Base-by-base conservation (phyloP, 495 filamentous ascomycete genomes). In the Evansstolkia leycettana region DNA sequence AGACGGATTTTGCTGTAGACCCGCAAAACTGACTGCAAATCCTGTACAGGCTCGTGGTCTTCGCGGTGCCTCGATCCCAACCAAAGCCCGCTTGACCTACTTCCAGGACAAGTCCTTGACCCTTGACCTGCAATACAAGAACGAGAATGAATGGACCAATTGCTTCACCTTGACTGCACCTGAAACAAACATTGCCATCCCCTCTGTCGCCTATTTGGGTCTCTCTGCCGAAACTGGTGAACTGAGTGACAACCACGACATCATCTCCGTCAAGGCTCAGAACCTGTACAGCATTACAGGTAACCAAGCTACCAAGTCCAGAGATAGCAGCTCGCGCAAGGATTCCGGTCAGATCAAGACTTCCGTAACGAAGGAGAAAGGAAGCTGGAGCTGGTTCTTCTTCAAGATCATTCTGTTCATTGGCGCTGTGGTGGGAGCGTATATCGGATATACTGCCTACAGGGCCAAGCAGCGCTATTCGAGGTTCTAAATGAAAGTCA, bases 181-280 rank as follows among this genome's bases (percentile, higher is more conserved):
- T 6, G 79, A 80, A 28, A 64, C 62, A 49, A 72, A 78, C 46
- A 77, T 86, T 41, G 78, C 80, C 45, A 80, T 99, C 38, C 92
- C 92, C 28, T 75, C 80, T 13, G 84, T 95, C 23, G 76, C 85
- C 14, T 99, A 99, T 62, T 73, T 99, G 10, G 92, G 92, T 47
- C 94, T 99, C 64, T 84, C 75, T 38, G 87, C 88, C 28, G 87
- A 96, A 67, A 95, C 88, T 17, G 92, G 92, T 46, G 92, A 99
- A 62, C 71, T 99, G 45, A 84, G 74, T 55, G 92, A 99, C 59
- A 94, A 95, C 69, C 86, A 94, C 72, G 92, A 99, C 57, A 92
- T 99, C 57, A 80, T 96, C 57, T 80, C 72, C 36, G 73, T 99
- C 55, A 65, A 79, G 39, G 76, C 88, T 26, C 82, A 83, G 69